Evolutionary conservation across 805 yeast species (phyloP), one percentile per base, ranked within the genome.

Genomic region (Torulaspora maleeae): DNA sequence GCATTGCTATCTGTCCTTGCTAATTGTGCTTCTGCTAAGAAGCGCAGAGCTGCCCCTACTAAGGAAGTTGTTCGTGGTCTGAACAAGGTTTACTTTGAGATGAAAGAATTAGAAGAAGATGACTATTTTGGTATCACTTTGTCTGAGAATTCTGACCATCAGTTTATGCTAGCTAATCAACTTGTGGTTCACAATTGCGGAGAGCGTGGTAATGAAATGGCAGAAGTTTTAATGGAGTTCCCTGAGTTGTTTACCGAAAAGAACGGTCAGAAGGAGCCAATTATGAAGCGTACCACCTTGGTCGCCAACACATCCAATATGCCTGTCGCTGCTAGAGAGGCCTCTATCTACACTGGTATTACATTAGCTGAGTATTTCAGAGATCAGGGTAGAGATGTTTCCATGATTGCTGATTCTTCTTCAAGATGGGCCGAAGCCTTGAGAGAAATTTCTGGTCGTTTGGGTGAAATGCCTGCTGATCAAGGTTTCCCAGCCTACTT

Each of bases 301-400:
- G 99, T 93, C 43, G 99, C 99, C 38, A 93, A 93, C 70, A 93
- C 99, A 36, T 91, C 98, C 34, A 93, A 93, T 70, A 93, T 93
- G 99, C 99, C 99, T 44, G 99, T 93, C 60, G 99, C 99, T 52
- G 99, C 99, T 7, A 86, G 99, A 81, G 99, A 93, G 72, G 99
- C 99, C 39, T 93, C 99, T 27, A 93, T 93, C 61, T 93, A 93
- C 73, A 93, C 99, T 12, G 99, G 99, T 78, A 93, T 93, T 63
- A 93, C 99, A 4, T 75, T 93, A 58, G 98, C 99, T 39, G 99
- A 93, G 73, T 93, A 93, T 72, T 93, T 93, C 82, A 90, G 99
- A 80, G 99, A 93, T 76, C 99, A 93, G 76, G 99, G 99, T 75
- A 93, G 93, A 77, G 77, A 93, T 66, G 99, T 93, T 53, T 82